Conservation (phyloP, 352 stramenopile species). For the Discostella stelligera region DNA sequence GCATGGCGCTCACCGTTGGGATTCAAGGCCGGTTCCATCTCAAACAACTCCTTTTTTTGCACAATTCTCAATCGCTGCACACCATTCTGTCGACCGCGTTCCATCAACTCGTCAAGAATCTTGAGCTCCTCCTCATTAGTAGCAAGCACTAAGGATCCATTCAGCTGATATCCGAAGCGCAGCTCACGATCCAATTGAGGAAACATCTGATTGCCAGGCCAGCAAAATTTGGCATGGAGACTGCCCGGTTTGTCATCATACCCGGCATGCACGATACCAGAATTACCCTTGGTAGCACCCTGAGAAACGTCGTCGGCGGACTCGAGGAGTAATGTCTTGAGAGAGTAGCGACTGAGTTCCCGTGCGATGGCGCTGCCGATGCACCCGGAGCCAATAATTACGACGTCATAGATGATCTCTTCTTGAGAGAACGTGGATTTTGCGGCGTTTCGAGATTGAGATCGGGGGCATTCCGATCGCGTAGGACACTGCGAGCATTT, state of each 20-base stretch:
- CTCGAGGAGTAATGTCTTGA: constrained; percentile 64
- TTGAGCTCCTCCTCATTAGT: constrained; percentile 58
- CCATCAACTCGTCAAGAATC: constrained; percentile 66
- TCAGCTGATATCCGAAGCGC: constrained; percentile 78
- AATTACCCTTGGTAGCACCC: constrained; percentile 79
- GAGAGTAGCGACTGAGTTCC: constrained; percentile 63
- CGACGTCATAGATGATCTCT: constrained; percentile 56
- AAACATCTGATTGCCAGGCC: constrained; percentile 82
- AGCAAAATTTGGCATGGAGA: constrained; percentile 73
- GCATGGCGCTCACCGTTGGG: constrained; percentile 24
- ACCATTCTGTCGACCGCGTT: constrained; percentile 70
- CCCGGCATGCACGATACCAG: constrained; percentile 75
- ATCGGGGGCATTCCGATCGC: constrained; percentile 50
- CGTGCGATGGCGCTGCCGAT: constrained; percentile 70
- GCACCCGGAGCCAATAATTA: constrained; percentile 71
- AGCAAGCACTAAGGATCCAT: constrained; percentile 71
- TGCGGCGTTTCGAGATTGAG: constrained; percentile 46
- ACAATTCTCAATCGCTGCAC: constrained; percentile 72
- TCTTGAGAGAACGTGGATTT: not conserved
- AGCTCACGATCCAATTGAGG: constrained; percentile 70
- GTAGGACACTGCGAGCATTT: constrained; percentile 48
- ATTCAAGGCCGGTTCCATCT: constrained; percentile 71
- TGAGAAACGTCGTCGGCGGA: constrained; percentile 74
- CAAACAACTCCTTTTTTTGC: constrained; percentile 60
- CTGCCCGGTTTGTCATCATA: constrained; percentile 78